Percentiles rank a stretch among this genome's conserved stretches.
Evolutionary conservation across 202 grass and related monocot species (phyloP).

Genomic region (Miscanthus sacchariflorus): DNA sequence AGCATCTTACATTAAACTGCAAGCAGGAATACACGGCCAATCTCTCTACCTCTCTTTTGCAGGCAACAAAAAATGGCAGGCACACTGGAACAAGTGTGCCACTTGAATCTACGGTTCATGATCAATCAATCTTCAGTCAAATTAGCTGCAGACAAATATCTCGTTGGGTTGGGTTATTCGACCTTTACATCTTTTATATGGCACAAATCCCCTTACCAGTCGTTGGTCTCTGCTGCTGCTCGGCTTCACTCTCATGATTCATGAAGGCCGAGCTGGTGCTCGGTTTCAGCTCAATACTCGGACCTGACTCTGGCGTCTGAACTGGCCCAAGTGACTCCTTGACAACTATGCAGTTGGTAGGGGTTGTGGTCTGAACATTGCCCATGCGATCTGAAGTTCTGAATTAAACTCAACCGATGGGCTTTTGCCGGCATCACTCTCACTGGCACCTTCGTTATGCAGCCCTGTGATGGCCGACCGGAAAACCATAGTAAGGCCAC

Average conservation of each 20-base stretch:
- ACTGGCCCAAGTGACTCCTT: neutral
- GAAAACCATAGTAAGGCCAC: slow-evolving; percentile 54
- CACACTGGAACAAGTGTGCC: slow-evolving; percentile 44
- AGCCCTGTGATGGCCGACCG: neutral
- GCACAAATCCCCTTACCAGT: slow-evolving; percentile 57
- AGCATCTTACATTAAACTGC: neutral
- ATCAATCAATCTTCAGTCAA: slow-evolving; percentile 38
- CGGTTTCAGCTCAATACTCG: no score
- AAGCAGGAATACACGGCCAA: slow-evolving; percentile 41
- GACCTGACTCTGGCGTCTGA: no score
- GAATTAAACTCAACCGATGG: slow-evolving; percentile 37
- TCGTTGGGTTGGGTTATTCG: slow-evolving; percentile 24
- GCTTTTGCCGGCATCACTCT: slow-evolving; percentile 34
- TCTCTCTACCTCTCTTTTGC: neutral
- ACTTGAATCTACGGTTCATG: slow-evolving; percentile 7
- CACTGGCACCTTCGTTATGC: slow-evolving; percentile 12
- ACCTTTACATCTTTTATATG: slow-evolving; percentile 67
- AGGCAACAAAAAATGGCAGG: slow-evolving; percentile 24
- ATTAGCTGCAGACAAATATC: slow-evolving; percentile 35
- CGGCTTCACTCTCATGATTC: slow-evolving; percentile 43
- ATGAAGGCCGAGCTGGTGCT: no score
- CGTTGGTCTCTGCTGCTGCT: slow-evolving; percentile 25
- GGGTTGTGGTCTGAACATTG: neutral
- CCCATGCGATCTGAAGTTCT: neutral
- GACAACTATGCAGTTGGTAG: neutral